These are phyloP conservation scores for Cytospora piceicola DNA, from an alignment of 2,329 filamentous ascomycete genomes.

Conservation along the genomic window DNA sequence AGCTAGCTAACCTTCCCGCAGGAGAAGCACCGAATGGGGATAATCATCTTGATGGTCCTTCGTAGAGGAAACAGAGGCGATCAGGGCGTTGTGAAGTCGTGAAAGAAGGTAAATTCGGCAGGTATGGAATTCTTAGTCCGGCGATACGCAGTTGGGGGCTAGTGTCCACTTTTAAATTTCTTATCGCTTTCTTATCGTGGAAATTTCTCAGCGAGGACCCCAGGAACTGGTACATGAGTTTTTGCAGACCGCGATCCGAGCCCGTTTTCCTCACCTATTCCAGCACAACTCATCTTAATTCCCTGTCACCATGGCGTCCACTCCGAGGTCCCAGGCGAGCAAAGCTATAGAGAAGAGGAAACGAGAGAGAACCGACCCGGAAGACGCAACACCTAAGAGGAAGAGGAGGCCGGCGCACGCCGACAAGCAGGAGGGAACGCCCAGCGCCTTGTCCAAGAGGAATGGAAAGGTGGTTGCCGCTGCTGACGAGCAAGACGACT, in stretches of 20 bases:
- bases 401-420: constrained; percentile 28
- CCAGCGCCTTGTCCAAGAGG: constrained; percentile 21
- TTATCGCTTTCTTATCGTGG: constrained; percentile 31
- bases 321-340: constrained; percentile 28
- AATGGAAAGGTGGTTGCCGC: constrained; percentile 19
- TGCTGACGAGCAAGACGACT: constrained; percentile 28
- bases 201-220: constrained; percentile 29
- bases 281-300: constrained; percentile 11
- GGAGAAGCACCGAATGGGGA: constrained; percentile 97
- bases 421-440: constrained; percentile 20
- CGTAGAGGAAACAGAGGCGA: neutral
- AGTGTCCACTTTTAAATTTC: constrained; percentile 29
- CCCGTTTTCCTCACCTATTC: constrained; percentile 9
- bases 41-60: constrained; percentile 77
- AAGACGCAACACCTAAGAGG: constrained; percentile 31
- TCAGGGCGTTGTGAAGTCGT: neutral
- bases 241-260: constrained; percentile 33
- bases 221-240: constrained; percentile 23
- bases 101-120: neutral
- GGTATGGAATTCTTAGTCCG: constrained; percentile 46
- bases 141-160: constrained; percentile 12
- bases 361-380: constrained; percentile 31
- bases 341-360: constrained; percentile 31
- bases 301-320: constrained; percentile 27
- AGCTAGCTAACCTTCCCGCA: constrained; percentile 84